A percentile compares a stretch with the other conserved stretches of the same genome.
phyloP scores from a whole-genome alignment of 306 rosid species.

The Cicer yamashitae region DNA sequence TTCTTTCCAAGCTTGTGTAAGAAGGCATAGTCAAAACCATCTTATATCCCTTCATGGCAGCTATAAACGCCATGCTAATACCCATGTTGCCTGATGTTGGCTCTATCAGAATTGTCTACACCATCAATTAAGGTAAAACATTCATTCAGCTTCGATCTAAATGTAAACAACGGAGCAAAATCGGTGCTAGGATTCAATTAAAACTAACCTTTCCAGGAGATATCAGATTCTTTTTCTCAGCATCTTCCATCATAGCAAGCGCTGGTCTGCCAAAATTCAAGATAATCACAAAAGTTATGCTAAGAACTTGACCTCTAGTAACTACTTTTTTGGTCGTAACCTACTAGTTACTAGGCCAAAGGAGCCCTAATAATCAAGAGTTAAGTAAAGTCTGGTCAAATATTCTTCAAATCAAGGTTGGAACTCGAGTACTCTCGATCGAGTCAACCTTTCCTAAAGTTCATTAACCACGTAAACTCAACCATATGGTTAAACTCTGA shows the following conservation, averaged over 20 bases:
- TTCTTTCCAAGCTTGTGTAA: slow-evolving; percentile 57
- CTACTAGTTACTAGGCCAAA: too few relatives aligned
- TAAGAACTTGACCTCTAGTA: slow-evolving; percentile 10
- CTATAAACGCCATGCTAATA: slow-evolving; percentile 69
- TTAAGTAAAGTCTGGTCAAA: too few relatives aligned
- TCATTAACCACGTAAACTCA: too few relatives aligned
- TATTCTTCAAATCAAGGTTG: too few relatives aligned
- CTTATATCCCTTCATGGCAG: slow-evolving; percentile 83
- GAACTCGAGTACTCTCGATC: too few relatives aligned
- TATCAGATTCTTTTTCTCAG: slow-evolving; percentile 55
- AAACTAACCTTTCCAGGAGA: slow-evolving; percentile 54
- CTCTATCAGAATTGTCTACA: slow-evolving; percentile 77
- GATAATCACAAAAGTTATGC: slow-evolving; percentile 22
- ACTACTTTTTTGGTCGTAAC: too few relatives aligned
- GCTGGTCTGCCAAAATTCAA: slow-evolving; percentile 47
- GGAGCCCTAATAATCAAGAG: too few relatives aligned
- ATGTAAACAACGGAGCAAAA: slow-evolving; percentile 4
- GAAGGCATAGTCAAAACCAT: slow-evolving; percentile 81
- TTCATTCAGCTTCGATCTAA: neutral
- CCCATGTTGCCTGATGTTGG: slow-evolving; percentile 98
- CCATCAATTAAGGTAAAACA: slow-evolving; percentile 26
- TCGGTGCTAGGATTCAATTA: neutral
- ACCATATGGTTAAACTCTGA: neutral
- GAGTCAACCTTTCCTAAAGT: too few relatives aligned
- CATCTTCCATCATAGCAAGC: slow-evolving; percentile 53